Evolutionary conservation across 768 basidiomycete genomes (phyloP).

Genomic region (Solioccasus polychromus): DNA sequence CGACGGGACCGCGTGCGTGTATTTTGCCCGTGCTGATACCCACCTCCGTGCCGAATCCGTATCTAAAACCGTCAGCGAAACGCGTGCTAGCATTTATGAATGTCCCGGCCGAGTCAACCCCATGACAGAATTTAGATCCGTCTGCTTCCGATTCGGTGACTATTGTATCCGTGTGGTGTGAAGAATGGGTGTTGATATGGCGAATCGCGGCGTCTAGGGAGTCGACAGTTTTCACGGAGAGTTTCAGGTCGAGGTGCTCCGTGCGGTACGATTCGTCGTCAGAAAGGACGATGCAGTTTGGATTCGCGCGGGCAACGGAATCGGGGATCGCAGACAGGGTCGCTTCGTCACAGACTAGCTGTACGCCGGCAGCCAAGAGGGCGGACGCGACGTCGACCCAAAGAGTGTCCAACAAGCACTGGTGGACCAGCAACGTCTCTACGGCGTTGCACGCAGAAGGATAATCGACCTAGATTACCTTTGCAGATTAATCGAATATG

Average conservation of each 20-base stretch:
- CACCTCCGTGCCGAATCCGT: conserved; percentile 97
- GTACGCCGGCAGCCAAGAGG: conserved; percentile 66
- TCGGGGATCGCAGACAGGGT: conserved; percentile 57
- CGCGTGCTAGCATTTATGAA: conserved; percentile 95
- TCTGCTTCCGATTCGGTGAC: conserved; percentile 74
- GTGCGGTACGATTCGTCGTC: conserved; percentile 69
- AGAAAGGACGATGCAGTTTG: conserved; percentile 51
- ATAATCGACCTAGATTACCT: conserved; percentile 68
- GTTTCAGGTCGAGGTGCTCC: conserved; percentile 83
- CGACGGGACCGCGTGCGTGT: conserved; percentile 95
- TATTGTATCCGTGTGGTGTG: conserved; percentile 94
- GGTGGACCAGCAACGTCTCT: conserved; percentile 88
- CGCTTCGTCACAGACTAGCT: conserved; percentile 73
- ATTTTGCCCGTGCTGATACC: conserved; percentile 97
- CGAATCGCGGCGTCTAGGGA: conserved; percentile 72
- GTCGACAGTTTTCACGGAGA: conserved; percentile 76
- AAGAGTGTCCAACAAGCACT: conserved; percentile 60
- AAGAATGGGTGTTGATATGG: conserved; percentile 91
- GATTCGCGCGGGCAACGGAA: conserved; percentile 34
- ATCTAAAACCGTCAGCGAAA: conserved; percentile 95
- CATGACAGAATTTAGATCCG: conserved; percentile 73
- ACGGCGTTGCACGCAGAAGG: conserved; percentile 94
- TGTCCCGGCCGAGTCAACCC: conserved; percentile 89
- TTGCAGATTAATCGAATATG: conserved; percentile 6
- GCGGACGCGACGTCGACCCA: conserved; percentile 81